These are phyloP conservation scores for Globisporangium abappressorium DNA, from an alignment of 352 stramenopile species.

Conservation along the genomic window DNA sequence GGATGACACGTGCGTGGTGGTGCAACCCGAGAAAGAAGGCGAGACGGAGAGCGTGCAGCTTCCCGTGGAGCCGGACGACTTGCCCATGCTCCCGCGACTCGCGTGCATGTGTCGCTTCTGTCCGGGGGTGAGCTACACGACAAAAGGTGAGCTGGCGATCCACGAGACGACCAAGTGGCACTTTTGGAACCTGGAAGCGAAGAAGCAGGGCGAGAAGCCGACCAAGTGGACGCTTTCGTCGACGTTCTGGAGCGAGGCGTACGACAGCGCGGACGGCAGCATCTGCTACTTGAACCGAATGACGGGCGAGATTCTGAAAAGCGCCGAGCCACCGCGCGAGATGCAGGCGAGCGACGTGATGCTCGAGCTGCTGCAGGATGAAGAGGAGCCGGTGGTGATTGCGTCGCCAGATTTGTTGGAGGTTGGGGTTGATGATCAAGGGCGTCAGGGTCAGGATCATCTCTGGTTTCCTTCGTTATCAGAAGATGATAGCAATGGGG, in stretches of 20 bases:
- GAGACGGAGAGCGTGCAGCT: conserved; percentile 70
- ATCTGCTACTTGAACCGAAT: conserved; percentile 76
- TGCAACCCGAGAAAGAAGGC: conserved; percentile 39
- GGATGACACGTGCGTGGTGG: conserved; percentile 50
- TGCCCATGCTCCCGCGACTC: conserved; percentile 46
- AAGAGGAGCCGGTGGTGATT: not conserved
- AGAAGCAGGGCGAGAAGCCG: conserved; percentile 32
- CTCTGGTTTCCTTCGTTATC: not conserved
- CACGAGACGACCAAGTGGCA: conserved; percentile 83
- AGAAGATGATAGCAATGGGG: not conserved
- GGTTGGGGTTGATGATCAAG: not conserved
- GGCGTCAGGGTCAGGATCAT: not conserved
- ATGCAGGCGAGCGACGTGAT: conserved; percentile 71
- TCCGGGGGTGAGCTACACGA: conserved; percentile 65
- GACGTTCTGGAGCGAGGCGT: conserved; percentile 74
- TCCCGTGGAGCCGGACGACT: conserved; percentile 35
- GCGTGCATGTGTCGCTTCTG: conserved; percentile 56
- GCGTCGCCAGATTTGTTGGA: not conserved
- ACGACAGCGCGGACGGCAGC: conserved; percentile 53
- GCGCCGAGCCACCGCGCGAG: conserved; percentile 45
- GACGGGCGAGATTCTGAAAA: conserved; percentile 57
- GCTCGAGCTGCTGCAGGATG: conserved; percentile 56
- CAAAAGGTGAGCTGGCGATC: conserved; percentile 43
- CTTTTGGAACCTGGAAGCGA: conserved; percentile 56
- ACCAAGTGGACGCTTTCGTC: conserved; percentile 54